Evolutionary conservation across 768 basidiomycete species (phyloP).

Genomic region (Lactarius psammicola): DNA sequence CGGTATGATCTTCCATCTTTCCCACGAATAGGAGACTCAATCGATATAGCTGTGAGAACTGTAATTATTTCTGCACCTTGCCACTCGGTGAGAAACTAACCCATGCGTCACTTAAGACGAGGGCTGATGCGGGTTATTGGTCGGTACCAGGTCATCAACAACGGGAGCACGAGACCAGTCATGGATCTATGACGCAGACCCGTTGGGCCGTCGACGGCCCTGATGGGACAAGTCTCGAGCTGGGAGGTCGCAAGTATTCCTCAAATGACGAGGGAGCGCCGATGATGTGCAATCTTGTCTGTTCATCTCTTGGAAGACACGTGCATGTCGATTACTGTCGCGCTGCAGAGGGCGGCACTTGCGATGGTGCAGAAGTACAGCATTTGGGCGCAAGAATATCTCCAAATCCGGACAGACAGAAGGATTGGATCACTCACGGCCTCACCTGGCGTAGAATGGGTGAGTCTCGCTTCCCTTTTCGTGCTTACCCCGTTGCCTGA

Average conservation of each 20-base stretch:
- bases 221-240: conserved; percentile 49
- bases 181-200: conserved; percentile 60
- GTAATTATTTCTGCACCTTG: not conserved
- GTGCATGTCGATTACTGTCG: conserved; percentile 40
- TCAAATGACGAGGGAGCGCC: conserved; percentile 34
- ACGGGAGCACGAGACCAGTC: conserved; percentile 55
- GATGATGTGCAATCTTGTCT: conserved; percentile 30
- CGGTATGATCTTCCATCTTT: conserved; percentile 32
- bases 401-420: not conserved
- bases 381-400: not conserved
- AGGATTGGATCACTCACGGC: not conserved
- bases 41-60: not conserved
- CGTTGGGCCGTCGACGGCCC: conserved; percentile 55
- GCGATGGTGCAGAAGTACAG: not conserved
- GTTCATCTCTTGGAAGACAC: conserved; percentile 54
- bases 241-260: conserved; percentile 54
- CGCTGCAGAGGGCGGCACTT: not conserved
- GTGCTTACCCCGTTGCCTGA: conserved; percentile 24
- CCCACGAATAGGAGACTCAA: not conserved
- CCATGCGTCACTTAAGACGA: not conserved
- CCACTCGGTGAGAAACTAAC: not conserved
- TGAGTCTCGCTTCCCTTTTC: not conserved
- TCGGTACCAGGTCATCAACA: conserved; percentile 50
- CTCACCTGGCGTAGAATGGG: not conserved
- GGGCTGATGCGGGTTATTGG: not conserved